Base-by-base conservation (phyloP, 2,329 filamentous ascomycete species). In the Colletotrichum sp. region DNA sequence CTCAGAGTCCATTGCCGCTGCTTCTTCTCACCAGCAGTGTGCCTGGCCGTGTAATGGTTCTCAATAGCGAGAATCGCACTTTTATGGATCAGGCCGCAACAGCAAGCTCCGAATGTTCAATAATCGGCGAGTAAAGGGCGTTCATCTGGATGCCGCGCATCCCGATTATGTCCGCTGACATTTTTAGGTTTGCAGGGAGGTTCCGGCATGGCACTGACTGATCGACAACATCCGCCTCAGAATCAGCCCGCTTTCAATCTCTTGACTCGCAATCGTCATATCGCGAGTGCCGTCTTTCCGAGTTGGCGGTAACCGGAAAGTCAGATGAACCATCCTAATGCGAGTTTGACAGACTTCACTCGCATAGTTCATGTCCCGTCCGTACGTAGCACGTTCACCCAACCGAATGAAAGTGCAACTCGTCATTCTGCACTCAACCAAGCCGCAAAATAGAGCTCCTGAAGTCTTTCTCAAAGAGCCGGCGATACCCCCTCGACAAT, bases 391-490 rank as follows among this genome's bases (percentile, higher is more conserved):
- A 8, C 24, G 16, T 16, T 10, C 26, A 26, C 2, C 2, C 21
- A 24, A 6, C 52, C 7, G 5, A 13, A 57, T 26, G 52, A 26
- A 57, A 1, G 8, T 21, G 8, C 1, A 57, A 3, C 6, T 26
- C 3, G 4, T 18, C 52, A 5, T 9, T 24, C 5, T 16, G 21
- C 21, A 57, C 21, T 57, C 12, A 9, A 8, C n/a, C 1, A 57
- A 5, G 26, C 7, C 3, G 13, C 13, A 26, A 18, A 15, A 57
- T 6, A 57, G 21, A 57, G 8, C 4, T 1, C 6, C 3, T 57
- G 1, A 26, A 57, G 4, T 6, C 8, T 4, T 16, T 0, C 21
- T 9, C 3, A 15, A 57, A 26, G 6, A 16, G 12, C 12, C 0
- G 8, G 8, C 21, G 8, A 12, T 5, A 57, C 12, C 52, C 16